Conservation (phyloP, 306 rosid genomes). For the Bauhinia variegata region DNA sequence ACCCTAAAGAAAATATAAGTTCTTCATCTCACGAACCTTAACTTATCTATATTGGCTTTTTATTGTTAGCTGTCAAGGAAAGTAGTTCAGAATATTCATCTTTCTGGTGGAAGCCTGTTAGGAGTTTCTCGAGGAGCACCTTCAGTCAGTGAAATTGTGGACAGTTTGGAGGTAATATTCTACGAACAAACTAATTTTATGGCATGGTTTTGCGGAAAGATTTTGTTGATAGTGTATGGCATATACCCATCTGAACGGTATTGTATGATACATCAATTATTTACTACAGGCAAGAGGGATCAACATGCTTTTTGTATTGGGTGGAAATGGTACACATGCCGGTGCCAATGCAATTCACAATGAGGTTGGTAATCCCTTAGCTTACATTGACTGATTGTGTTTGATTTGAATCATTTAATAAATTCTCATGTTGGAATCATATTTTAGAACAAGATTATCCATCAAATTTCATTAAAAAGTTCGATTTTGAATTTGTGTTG, state of each 20-base stretch:
- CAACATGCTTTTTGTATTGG: constrained; percentile 96
- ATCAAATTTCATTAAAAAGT: constrained; percentile 23
- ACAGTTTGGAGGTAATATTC: constrained; percentile 70
- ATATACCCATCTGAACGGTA: constrained; percentile 18
- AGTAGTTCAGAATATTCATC: constrained; percentile 97
- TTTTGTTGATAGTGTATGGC: constrained; percentile 7
- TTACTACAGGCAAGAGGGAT: constrained; percentile 83
- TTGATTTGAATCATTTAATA: not conserved
- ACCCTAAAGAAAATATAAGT: constrained; percentile 12
- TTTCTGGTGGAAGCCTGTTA: constrained; percentile 97
- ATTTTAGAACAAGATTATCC: not conserved
- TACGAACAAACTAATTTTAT: constrained; percentile 15
- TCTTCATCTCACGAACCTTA: constrained; percentile 22
- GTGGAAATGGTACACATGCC: constrained; percentile 98
- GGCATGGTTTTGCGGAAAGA: constrained; percentile 12
- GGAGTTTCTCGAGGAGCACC: constrained; percentile 99
- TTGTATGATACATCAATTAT: constrained; percentile 30
- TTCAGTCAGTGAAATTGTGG: constrained; percentile 71
- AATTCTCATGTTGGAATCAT: too few species aligned
- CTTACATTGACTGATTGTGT: constrained; percentile 19
- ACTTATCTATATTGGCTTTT: constrained; percentile 28
- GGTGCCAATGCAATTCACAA: constrained; percentile 93
- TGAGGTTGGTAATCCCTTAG: constrained; percentile 63
- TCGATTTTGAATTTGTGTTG: not conserved
- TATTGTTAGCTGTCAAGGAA: constrained; percentile 78